Evolutionary conservation across 2,329 filamentous ascomycete species (phyloP), one percentile per base, ranked within the genome.

Genomic region (Helotiales sp.): DNA sequence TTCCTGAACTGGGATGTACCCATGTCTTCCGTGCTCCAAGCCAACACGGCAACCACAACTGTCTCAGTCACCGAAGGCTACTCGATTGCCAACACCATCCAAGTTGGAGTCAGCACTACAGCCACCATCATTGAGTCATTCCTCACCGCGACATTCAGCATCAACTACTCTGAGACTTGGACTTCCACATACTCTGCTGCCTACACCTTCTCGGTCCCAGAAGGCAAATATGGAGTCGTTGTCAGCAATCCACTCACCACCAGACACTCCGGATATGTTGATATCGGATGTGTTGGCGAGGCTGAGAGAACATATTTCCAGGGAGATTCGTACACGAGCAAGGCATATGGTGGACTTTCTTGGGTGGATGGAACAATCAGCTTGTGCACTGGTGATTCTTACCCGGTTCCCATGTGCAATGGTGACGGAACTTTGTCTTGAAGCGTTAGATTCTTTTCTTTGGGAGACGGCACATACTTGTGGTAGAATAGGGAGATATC

Each of bases 361-460:
- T 77, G 75, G 75, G 74, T 76, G 9, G 70, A 74, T 64, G 75
- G 75, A 12, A 65, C 70, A 9, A 75, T 77, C 48, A 57, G 61
- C 6, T 66, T 76, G 2, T 77, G 75, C 67, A 70, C 66, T 34
- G 70, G 71, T 54, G 71, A 72, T 42, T 58, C 31, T 1, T 73
- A 74, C 52, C 75, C 75, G 5, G 38, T 77, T 27, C 67, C 67
- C 13, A 75, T 63, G 62, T 77, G 75, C 64, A 55, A 72, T 17
- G 75, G 75, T 40, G 63, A 68, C 9, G 74, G 74, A 6, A 54
- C 51, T 54, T 52, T 61, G 24, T 57, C 31, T 25, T 27, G 25
- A n/a, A 46, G 36, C 4, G 31, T 5, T 5, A 34, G 12, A 12
- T 13, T 12, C n/a, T 34, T 34, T 34, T 3, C n/a, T 34, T 5